Base-by-base conservation (phyloP, 352 stramenopile genomes). In the Phytopythium mirpurense region DNA sequence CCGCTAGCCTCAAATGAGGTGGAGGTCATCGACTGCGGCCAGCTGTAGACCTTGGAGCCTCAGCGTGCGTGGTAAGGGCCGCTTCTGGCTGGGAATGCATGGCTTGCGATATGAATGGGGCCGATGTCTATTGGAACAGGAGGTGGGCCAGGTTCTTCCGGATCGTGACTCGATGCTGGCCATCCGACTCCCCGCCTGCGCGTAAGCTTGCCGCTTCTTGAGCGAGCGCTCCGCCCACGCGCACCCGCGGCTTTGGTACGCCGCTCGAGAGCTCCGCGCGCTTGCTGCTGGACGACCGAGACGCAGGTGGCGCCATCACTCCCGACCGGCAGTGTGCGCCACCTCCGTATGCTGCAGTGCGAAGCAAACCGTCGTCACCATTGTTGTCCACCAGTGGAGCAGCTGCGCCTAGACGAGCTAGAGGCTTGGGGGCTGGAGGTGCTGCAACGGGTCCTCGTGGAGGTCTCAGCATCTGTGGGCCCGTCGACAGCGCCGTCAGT, bases 71-170 rank as follows among this genome's bases (percentile, higher is more conserved):
- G 38, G 19, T 12, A 29, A 44, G 21, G 29, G 29, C 29, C 21
- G 55, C 23, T 27, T 31, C 26, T 45, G 43, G 31, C 31, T 27
- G 18, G 19, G 40, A 38, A 63, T 55, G 12, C 21, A 26, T 24
- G 43, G 21, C 12, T 31, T 32, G n/a, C 18, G 16, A 26, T 57
- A 11, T 54, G 24, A 51, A 36, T 42, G 16, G 16, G 45, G 40
- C 16, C 10, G 19, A 16, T 10, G 42, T 50, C 16, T 60, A 52
- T 68, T 60, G 86, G 45, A 87, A 83, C 34, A 87, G 60, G 46
- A 88, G 73, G 62, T 84, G 73, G 23, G 75, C 73, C 19, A 89
- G 64, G 36, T 84, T 65, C 55, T 68, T 71, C 53, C 87, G 86
- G 42, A 89, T 61, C 2, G 77, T 53, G 35, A 89, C 61, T 56